These are phyloP conservation scores for Eucalyptus lansdowneana DNA, from an alignment of 345 rosid species.

Conservation along the genomic window DNA sequence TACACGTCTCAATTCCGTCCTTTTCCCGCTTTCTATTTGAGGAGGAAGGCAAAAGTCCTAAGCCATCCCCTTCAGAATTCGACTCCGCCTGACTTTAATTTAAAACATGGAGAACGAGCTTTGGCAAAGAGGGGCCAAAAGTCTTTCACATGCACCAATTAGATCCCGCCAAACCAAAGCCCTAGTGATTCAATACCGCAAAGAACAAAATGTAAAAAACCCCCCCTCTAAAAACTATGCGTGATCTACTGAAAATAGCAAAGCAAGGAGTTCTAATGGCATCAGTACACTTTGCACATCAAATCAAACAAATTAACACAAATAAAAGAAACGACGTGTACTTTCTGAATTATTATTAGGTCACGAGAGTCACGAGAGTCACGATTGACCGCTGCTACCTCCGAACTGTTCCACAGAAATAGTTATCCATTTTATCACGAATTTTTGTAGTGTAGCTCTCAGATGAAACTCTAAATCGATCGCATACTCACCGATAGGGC, in stretches of 20 bases:
- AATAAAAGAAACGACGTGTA: neutral
- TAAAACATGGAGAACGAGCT: neutral
- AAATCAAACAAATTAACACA: no score
- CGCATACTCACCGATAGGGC: neutral
- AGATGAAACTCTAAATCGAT: neutral
- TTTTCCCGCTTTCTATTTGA: neutral
- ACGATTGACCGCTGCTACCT: neutral
- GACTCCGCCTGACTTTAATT: neutral
- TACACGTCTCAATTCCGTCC: neutral
- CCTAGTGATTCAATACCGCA: neutral
- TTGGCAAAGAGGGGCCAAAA: neutral
- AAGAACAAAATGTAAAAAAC: neutral
- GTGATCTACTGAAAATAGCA: neutral
- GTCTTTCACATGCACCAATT: neutral
- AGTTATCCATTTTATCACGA: neutral
- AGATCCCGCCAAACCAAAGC: neutral
- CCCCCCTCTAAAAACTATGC: neutral
- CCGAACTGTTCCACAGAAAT: neutral
- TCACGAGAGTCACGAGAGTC: neutral
- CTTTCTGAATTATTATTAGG: neutral
- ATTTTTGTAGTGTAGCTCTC: neutral
- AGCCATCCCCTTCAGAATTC: neutral
- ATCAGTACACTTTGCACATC: neutral
- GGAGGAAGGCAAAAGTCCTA: neutral
- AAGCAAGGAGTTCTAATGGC: neutral